Percentiles rank a stretch among this genome's conserved stretches.
Conservation (phyloP, 164 flowering plant species). For the Warburgia ugandensis region DNA sequence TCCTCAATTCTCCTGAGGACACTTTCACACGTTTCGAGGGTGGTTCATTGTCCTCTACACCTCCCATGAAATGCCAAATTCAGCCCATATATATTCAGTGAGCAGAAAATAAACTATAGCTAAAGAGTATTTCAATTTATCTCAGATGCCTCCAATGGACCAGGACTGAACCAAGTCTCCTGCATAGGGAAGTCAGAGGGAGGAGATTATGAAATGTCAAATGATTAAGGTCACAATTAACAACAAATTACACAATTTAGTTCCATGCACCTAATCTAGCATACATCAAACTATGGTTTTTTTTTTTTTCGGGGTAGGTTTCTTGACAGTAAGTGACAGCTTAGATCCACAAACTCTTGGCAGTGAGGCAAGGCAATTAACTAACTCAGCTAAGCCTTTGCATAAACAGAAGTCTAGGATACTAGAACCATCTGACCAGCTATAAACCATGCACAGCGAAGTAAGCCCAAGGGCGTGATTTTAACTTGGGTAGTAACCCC, state of each 20-base stretch:
- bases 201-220: background rate
- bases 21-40: constrained; percentile 71
- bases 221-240: background rate
- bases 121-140: background rate
- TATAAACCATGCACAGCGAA: too few species aligned
- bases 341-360: too few species aligned
- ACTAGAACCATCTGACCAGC: too few species aligned
- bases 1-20: constrained; percentile 31
- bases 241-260: background rate
- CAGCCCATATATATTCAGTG: constrained; percentile 64
- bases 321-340: background rate
- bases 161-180: constrained; percentile 1
- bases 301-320: background rate
- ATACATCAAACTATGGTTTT: background rate
- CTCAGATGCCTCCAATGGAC: constrained; percentile 2
- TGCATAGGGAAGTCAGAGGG: constrained; percentile 1
- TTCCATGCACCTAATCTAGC: background rate
- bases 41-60: constrained; percentile 77
- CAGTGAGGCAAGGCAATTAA: too few species aligned
- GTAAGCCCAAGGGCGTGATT: too few species aligned
- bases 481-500: too few species aligned
- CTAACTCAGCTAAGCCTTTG: too few species aligned
- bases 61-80: constrained; percentile 89
- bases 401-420: too few species aligned
- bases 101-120: constrained; percentile 3